phyloP scores from a whole-genome alignment of 495 filamentous ascomycete species.

The Trichoderma asperelloides region DNA sequence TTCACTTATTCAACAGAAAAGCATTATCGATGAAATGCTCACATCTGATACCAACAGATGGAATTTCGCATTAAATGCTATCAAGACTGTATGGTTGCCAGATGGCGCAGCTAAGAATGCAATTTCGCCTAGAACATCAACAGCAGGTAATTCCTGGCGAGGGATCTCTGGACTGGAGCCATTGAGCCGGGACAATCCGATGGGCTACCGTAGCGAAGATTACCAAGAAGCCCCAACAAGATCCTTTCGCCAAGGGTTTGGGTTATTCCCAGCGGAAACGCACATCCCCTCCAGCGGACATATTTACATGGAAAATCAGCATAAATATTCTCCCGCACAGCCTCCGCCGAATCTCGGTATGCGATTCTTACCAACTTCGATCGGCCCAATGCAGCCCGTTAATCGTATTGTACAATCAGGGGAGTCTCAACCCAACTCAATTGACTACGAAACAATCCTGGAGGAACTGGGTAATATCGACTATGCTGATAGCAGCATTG shows the following conservation, averaged over 20 bases:
- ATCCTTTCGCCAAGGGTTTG: not conserved
- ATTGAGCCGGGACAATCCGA: not conserved
- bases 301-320: not conserved
- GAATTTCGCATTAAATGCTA: not conserved
- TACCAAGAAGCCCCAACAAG: not conserved
- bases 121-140: not conserved
- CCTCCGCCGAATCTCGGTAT: not conserved
- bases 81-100: not conserved
- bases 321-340: not conserved
- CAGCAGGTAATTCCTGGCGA: not conserved
- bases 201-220: not conserved
- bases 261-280: not conserved
- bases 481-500: slow-evolving; percentile 43
- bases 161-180: not conserved
- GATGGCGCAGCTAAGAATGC: not conserved
- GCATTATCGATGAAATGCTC: not conserved
- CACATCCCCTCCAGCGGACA: not conserved
- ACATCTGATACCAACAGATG: slow-evolving; percentile 4
- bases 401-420: slow-evolving; percentile 7
- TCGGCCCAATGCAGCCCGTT: slow-evolving; percentile 13
- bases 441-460: slow-evolving; percentile 51
- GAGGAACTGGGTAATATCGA: slow-evolving; percentile 57
- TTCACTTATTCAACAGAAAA: slow-evolving; percentile 13
- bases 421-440: not conserved
- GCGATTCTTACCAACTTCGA: slow-evolving; percentile 12